Evolutionary conservation across 1,284 basidiomycete species (phyloP).

Genomic region (Takashimella tepidaria): DNA sequence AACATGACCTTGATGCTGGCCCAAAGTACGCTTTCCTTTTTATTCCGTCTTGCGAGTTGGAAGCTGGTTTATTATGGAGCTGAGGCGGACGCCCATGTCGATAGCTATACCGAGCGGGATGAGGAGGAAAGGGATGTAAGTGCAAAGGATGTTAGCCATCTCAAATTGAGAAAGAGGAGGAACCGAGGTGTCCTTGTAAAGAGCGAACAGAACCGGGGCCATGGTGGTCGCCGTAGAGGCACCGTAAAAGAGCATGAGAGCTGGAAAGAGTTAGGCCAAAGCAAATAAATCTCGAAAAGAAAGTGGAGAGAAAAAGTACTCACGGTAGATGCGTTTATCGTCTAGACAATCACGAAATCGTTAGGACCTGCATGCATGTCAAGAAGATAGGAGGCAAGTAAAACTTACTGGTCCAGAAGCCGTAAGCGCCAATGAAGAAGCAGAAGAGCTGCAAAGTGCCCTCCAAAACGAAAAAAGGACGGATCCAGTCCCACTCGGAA

Average conservation of each 20-base stretch:
- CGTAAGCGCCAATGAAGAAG: constrained; percentile 63
- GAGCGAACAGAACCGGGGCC: constrained; percentile 60
- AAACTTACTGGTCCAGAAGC: constrained; percentile 60
- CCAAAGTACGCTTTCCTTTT: too few species aligned
- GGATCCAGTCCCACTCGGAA: constrained; percentile 37
- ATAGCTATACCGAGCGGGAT: constrained; percentile 65
- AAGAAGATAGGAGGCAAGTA: too few species aligned
- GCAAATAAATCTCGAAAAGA: neutral
- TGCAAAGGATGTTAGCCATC: constrained; percentile 59
- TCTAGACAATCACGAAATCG: constrained; percentile 17
- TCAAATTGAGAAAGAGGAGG: constrained; percentile 26
- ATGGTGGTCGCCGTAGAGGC: constrained; percentile 73
- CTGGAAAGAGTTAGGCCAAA: constrained; percentile 12
- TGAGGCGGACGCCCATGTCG: constrained; percentile 56
- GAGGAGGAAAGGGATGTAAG: constrained; percentile 70
- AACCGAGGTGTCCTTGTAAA: constrained; percentile 50
- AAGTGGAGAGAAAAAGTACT: too few species aligned
- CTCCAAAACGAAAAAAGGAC: constrained; percentile 34
- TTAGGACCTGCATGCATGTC: too few species aligned
- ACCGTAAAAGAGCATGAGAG: constrained; percentile 62
- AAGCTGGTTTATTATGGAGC: constrained; percentile 17
- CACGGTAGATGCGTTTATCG: constrained; percentile 40
- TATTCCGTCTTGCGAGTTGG: constrained; percentile 17
- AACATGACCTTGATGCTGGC: too few species aligned
- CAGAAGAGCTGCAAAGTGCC: constrained; percentile 69